phyloP scores from a whole-genome alignment of 2,329 filamentous ascomycete species.

The Cladosporium sp. region DNA sequence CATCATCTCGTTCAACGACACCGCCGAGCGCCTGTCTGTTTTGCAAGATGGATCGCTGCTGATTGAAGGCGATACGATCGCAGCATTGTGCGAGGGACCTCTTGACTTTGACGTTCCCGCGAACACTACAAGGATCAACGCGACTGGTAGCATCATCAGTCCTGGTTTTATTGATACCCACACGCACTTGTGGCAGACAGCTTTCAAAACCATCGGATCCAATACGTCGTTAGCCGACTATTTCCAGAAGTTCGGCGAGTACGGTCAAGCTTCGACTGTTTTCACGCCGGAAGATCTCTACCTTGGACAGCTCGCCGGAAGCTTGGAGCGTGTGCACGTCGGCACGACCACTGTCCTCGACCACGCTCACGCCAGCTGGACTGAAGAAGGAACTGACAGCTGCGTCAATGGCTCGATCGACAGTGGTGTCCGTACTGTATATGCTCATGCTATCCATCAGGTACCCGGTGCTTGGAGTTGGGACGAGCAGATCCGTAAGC shows the following conservation, averaged over 20 bases:
- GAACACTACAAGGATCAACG: slow-evolving; percentile 44
- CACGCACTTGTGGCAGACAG: slow-evolving; percentile 53
- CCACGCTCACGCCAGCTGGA: slow-evolving; percentile 30
- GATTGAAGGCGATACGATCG: slow-evolving; percentile 37
- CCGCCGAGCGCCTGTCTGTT: slow-evolving; percentile 32
- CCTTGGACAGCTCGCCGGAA: slow-evolving; percentile 42
- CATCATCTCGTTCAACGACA: slow-evolving; percentile 39
- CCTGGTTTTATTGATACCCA: slow-evolving; percentile 58
- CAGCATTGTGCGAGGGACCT: slow-evolving; percentile 26
- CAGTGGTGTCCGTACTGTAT: slow-evolving; percentile 36
- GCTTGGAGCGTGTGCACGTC: slow-evolving; percentile 38
- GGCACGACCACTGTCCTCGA: slow-evolving; percentile 43
- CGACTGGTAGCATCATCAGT: slow-evolving; percentile 48
- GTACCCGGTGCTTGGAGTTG: slow-evolving; percentile 15
- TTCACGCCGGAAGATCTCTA: slow-evolving; percentile 45
- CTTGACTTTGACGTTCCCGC: slow-evolving; percentile 22
- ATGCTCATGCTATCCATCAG: slow-evolving; percentile 10
- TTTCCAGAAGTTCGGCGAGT: slow-evolving; percentile 40
- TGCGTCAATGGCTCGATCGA: slow-evolving; percentile 37
- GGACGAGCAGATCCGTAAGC: slow-evolving; percentile 9
- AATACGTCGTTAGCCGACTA: slow-evolving; percentile 51
- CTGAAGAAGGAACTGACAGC: slow-evolving; percentile 9
- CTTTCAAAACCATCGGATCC: slow-evolving; percentile 49
- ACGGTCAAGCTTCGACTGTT: slow-evolving; percentile 20
- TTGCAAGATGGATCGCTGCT: slow-evolving; percentile 41